These are phyloP conservation scores for Oryza officinalis DNA, from an alignment of 176 grass and related monocot genomes.

Conservation along the genomic window DNA sequence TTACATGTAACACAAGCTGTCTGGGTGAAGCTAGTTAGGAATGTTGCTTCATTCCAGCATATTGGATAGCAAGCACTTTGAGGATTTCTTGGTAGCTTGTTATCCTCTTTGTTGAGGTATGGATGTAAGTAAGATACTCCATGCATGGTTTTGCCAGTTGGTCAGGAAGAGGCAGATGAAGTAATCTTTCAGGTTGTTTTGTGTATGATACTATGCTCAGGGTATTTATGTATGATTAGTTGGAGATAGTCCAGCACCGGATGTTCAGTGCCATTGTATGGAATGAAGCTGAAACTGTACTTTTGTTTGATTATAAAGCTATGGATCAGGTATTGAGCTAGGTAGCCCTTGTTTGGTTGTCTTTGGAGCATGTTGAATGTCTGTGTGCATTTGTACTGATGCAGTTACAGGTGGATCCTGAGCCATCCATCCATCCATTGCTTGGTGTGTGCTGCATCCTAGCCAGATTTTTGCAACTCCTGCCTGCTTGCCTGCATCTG, in stretches of 20 bases:
- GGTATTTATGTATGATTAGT: background rate
- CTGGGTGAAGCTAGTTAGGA: background rate
- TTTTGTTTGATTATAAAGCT: background rate
- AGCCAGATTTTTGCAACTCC: background rate
- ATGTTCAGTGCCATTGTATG: background rate
- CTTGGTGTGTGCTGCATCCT: background rate
- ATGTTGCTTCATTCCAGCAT: background rate
- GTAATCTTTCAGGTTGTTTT: background rate
- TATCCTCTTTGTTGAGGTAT: background rate
- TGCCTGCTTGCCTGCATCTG: background rate
- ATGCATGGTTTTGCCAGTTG: background rate
- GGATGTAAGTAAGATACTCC: background rate
- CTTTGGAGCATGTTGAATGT: conserved; percentile 21
- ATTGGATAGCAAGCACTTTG: background rate
- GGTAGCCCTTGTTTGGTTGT: background rate
- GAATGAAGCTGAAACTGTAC: background rate
- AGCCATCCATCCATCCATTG: background rate
- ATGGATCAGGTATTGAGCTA: background rate
- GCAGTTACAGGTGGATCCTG: background rate
- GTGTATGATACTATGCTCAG: background rate
- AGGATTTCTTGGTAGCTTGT: background rate
- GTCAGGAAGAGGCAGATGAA: background rate
- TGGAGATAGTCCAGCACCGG: background rate
- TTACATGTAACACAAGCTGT: background rate
- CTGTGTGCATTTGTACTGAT: background rate